Percentiles rank a stretch among this genome's conserved stretches.
These are phyloP conservation scores for Suhomyces kilbournensis DNA, from an alignment of 805 yeast species.

Conservation along the genomic window DNA sequence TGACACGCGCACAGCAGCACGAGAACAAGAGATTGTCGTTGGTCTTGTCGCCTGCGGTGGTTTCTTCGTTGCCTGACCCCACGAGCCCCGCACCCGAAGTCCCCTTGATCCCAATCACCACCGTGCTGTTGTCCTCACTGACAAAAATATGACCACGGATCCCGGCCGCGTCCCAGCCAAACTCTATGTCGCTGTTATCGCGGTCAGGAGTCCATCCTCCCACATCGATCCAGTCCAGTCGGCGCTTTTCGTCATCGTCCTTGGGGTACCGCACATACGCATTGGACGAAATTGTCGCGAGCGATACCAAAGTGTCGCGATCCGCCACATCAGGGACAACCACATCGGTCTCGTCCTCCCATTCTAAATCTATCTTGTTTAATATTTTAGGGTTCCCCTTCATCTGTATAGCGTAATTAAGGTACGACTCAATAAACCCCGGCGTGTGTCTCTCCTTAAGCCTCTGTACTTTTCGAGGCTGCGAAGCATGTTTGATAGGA, in stretches of 20 bases:
- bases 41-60: constrained; percentile 73
- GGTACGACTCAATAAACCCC: constrained; percentile 61
- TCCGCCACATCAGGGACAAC: constrained; percentile 74
- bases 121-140: constrained; percentile 51
- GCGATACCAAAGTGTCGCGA: constrained; percentile 62
- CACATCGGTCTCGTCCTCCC: constrained; percentile 53
- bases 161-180: constrained; percentile 88
- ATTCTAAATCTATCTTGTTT: constrained; percentile 50
- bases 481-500: constrained; percentile 20
- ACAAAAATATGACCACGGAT: constrained; percentile 89
- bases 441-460: constrained; percentile 47
- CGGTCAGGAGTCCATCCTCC: constrained; percentile 55
- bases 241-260: constrained; percentile 42
- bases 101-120: constrained; percentile 84
- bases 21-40: constrained; percentile 89
- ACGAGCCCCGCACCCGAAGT: constrained; percentile 76
- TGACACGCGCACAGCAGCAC: constrained; percentile 93
- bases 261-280: constrained; percentile 81
- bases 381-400: constrained; percentile 36
- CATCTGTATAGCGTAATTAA: constrained; percentile 51
- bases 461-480: constrained; percentile 21
- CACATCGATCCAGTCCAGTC: constrained; percentile 85
- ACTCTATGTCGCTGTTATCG: constrained; percentile 49
- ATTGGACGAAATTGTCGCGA: constrained; percentile 85
- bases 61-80: constrained; percentile 54